phyloP scores from a whole-genome alignment of 257 asterid species.

The Solanum lignicaule region DNA sequence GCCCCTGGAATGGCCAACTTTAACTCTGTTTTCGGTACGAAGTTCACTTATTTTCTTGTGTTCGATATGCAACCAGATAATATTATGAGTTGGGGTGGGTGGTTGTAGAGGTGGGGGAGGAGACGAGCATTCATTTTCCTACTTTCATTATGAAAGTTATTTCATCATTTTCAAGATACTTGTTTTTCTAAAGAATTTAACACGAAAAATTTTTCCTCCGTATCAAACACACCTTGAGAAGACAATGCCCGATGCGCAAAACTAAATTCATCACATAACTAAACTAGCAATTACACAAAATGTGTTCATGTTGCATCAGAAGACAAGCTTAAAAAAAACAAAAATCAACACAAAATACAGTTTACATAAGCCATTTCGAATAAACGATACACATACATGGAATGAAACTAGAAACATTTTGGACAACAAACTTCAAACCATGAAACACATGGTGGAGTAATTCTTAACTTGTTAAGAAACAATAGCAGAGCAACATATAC shows the following conservation, averaged over 20 bases:
- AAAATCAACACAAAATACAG: not conserved
- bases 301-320: not conserved
- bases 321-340: not conserved
- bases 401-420: not conserved
- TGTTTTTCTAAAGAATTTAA: not conserved
- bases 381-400: not conserved
- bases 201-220: not conserved
- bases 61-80: no score
- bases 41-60: not conserved
- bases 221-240: not conserved
- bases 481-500: not conserved
- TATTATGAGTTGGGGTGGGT: not conserved
- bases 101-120: not conserved
- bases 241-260: not conserved
- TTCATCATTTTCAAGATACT: not conserved
- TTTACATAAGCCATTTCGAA: not conserved
- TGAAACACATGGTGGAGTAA: not conserved
- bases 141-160: not conserved
- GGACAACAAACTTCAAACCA: not conserved
- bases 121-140: not conserved
- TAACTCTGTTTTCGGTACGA: no score
- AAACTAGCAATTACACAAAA: not conserved
- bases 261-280: not conserved
- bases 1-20: not conserved
- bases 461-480: not conserved